Evolutionary conservation across 495 filamentous ascomycete species (phyloP).

Genomic region (Podospora fimiseda): DNA sequence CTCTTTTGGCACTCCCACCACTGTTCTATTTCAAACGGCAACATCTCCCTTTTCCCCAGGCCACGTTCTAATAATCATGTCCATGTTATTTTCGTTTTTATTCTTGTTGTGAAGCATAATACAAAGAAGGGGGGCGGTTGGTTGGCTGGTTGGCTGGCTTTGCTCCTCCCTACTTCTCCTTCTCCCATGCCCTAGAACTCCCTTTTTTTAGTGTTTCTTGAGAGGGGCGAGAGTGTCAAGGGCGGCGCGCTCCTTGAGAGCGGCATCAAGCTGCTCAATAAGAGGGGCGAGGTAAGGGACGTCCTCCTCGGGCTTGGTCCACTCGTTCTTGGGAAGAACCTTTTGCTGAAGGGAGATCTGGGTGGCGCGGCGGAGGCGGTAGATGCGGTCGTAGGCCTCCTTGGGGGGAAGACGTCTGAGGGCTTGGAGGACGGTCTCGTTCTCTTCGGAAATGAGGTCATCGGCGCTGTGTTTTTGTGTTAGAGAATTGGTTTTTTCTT

Average conservation of each 20-base stretch:
- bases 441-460: slow-evolving; percentile 89
- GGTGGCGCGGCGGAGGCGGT: slow-evolving; percentile 89
- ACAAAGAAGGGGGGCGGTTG: too few relatives aligned
- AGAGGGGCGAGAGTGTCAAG: slow-evolving; percentile 72
- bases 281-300: slow-evolving; percentile 27
- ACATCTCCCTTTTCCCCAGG: too few relatives aligned
- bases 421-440: slow-evolving; percentile 73
- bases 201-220: slow-evolving; percentile 43
- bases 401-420: slow-evolving; percentile 85
- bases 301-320: slow-evolving; percentile 53
- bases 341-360: slow-evolving; percentile 72
- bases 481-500: not conserved
- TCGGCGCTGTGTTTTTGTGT: slow-evolving; percentile 57
- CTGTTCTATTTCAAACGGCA: too few relatives aligned
- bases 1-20: too few relatives aligned
- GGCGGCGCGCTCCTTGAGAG: slow-evolving; percentile 71
- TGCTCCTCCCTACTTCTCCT: too few relatives aligned
- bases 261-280: slow-evolving; percentile 49
- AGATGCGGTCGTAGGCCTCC: slow-evolving; percentile 93
- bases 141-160: too few relatives aligned
- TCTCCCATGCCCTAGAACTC: too few relatives aligned
- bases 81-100: too few relatives aligned
- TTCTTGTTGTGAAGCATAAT: too few relatives aligned
- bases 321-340: slow-evolving; percentile 73
- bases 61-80: too few relatives aligned